Evolutionary conservation across 371 early-diverging fungal species (phyloP).

Genomic region (Mucor saturninus): DNA sequence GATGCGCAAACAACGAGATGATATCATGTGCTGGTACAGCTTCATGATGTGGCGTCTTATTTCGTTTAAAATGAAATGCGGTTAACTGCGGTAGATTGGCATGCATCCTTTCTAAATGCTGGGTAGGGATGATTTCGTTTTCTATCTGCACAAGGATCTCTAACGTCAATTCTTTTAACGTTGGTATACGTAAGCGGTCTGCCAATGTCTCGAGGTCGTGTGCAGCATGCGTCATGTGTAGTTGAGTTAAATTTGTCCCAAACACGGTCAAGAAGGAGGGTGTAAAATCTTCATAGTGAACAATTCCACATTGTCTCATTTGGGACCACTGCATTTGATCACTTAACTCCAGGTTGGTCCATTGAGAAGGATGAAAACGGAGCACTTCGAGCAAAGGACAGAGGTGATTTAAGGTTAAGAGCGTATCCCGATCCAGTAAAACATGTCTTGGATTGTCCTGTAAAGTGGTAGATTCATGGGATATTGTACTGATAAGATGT

Average conservation of each 20-base stretch:
- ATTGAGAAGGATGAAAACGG: constrained; percentile 19
- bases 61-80: constrained; percentile 7
- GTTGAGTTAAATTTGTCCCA: constrained; percentile 8
- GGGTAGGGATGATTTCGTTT: too few relatives aligned
- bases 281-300: constrained; percentile 2
- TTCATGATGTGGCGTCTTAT: constrained; percentile 15
- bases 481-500: not conserved
- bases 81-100: constrained; percentile 5
- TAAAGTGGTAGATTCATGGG: not conserved
- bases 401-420: not conserved
- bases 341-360: constrained; percentile 7
- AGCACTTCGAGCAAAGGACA: constrained; percentile 25
- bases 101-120: constrained; percentile 13
- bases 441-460: not conserved
- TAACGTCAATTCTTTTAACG: constrained; percentile 11
- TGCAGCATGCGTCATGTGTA: constrained; percentile 9
- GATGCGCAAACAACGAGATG: constrained; percentile 1
- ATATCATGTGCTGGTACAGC: not conserved
- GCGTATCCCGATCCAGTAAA: not conserved
- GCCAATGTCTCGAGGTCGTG: not conserved
- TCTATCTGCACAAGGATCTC: not conserved
- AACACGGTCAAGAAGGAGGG: constrained; percentile 4
- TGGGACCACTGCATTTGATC: constrained; percentile 1
- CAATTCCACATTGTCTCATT: constrained; percentile 11
- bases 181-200: not conserved